Conservation (phyloP, 768 basidiomycete species). For the Mycena galericulata region DNA sequence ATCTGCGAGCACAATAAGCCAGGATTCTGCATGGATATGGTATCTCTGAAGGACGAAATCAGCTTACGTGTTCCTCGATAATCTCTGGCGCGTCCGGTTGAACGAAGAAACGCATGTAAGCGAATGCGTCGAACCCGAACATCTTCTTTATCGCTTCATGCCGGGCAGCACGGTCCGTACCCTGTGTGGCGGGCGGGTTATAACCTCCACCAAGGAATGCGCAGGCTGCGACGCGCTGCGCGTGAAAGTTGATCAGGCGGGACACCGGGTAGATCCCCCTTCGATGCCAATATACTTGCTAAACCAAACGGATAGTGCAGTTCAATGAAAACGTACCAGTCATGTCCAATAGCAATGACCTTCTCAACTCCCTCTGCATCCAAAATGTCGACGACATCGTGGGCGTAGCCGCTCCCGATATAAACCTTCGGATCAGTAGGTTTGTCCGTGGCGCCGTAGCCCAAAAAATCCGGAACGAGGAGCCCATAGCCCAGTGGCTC, state of each 20-base stretch:
- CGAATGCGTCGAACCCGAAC: slow-evolving; percentile 21
- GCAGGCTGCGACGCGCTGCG: slow-evolving; percentile 55
- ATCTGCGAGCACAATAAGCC: slow-evolving; percentile 42
- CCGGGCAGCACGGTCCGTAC: slow-evolving; percentile 35
- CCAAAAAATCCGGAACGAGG: slow-evolving; percentile 63
- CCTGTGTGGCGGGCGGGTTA: slow-evolving; percentile 36
- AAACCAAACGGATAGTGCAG: not conserved
- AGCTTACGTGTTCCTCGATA: slow-evolving; percentile 50
- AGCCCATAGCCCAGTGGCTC: slow-evolving; percentile 54
- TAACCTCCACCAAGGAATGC: slow-evolving; percentile 55
- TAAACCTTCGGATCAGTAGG: slow-evolving; percentile 54
- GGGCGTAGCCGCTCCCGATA: slow-evolving; percentile 44
- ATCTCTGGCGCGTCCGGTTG: slow-evolving; percentile 47
- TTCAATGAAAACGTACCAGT: slow-evolving; percentile 39
- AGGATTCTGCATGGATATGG: not conserved
- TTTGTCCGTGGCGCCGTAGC: slow-evolving; percentile 60
- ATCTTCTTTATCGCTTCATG: not conserved
- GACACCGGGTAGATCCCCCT: slow-evolving; percentile 52
- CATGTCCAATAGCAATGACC: too few relatives aligned
- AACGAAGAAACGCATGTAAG: slow-evolving; percentile 20
- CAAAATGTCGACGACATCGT: slow-evolving; percentile 57
- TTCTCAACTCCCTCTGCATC: too few relatives aligned
- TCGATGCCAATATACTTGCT: not conserved
- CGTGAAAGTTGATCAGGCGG: slow-evolving; percentile 51
- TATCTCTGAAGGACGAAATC: too few relatives aligned